Evolutionary conservation across 2,329 filamentous ascomycete genomes (phyloP), one percentile per base, ranked within the genome.

Genomic region (Reticulascus tulasneorum): DNA sequence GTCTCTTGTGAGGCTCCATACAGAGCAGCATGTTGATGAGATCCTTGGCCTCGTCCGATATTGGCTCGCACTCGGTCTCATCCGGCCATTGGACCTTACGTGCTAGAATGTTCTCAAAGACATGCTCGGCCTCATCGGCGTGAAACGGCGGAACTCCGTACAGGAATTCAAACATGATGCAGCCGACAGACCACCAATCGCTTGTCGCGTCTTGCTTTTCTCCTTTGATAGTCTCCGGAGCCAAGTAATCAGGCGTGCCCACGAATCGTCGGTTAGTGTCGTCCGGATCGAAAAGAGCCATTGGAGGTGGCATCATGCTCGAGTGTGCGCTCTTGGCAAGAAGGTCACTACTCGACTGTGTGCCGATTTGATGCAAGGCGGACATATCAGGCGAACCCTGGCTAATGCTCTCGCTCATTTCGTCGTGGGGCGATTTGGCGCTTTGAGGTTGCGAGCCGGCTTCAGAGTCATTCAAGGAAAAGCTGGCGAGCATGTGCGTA

Each of bases 121-220:
- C 93, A 50, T 93, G 75, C 50, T 98, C 93, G 0, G 93, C 88
- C 30, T 90, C 89, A 15, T 75, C 71, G 2, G 88, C 93, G 58
- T 97, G 89, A 60, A 98, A 98, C 1, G 93, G 93, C 1, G 93
- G 93, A 39, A 87, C 84, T 1, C 93, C 93, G 54, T 87, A 97
- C 3, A 98, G 67, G 48, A 95, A 96, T 54, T 98, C 93, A 52
- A 96, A 98, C 61, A 97, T 69, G 50, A 98, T 97, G 59, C 94
- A 98, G 1, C 93, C 93, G n/a, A 98, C 75, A 16, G 93, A 97
- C 93, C 93, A 98, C 93, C 93, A 98, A 79, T 98, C 93, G 56
- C 93, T 97, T 48, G 91, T 93, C 60, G 97, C 91, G 54, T 98
- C 93, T 60, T 98, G 93, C 2, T 91, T 89, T 47, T 89, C 82